Evolutionary conservation across 2,329 filamentous ascomycete genomes (phyloP).

Genomic region (Monosporascus sp.): DNA sequence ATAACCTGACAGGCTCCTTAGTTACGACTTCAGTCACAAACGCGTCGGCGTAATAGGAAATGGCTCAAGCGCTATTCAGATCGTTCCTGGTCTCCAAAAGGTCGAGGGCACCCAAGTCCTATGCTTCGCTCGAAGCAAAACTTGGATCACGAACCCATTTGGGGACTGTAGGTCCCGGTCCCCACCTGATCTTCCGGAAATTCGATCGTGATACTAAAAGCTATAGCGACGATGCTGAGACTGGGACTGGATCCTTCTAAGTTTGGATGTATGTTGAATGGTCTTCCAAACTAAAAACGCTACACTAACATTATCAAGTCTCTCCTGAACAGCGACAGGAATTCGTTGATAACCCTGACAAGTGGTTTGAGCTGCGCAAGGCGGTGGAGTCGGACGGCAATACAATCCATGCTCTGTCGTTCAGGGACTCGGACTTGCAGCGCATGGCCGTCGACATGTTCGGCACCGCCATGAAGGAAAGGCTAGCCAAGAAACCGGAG

Average conservation of each 20-base stretch:
- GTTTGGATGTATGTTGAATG: constrained; percentile 30
- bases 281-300: not conserved
- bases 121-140: constrained; percentile 44
- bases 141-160: constrained; percentile 45
- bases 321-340: constrained; percentile 31
- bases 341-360: constrained; percentile 32
- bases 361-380: constrained; percentile 37
- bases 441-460: constrained; percentile 25
- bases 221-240: constrained; percentile 31
- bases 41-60: constrained; percentile 46
- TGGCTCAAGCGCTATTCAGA: constrained; percentile 48
- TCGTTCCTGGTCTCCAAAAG: constrained; percentile 44
- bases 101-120: constrained; percentile 34
- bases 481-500: constrained; percentile 37
- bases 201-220: constrained; percentile 1
- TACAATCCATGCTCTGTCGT: constrained; percentile 35
- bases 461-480: constrained; percentile 32
- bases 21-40: constrained; percentile 43
- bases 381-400: constrained; percentile 39
- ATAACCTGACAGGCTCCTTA: constrained; percentile 10
- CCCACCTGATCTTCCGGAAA: not conserved
- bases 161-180: constrained; percentile 29
- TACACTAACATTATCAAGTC: constrained; percentile 21
- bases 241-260: constrained; percentile 35
- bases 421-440: constrained; percentile 34